A percentile compares a stretch with the other conserved stretches of the same genome.
Evolutionary conservation across 1,284 basidiomycete species (phyloP).

Genomic region (Ganoderma boninense): DNA sequence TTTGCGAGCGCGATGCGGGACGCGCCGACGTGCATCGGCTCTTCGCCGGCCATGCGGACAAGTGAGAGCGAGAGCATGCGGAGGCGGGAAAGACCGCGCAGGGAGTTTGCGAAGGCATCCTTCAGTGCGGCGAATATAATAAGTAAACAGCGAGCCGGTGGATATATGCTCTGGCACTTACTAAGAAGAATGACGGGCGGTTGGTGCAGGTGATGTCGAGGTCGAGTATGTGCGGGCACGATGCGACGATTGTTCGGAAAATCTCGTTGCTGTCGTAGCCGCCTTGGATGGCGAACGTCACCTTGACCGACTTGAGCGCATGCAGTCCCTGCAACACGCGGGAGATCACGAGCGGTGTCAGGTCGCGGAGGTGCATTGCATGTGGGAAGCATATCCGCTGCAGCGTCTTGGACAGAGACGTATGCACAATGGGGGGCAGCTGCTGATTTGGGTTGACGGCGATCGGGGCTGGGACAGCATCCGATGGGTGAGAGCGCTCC

Average conservation of each 20-base stretch:
- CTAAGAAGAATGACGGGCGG: conserved; percentile 74
- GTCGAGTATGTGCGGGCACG: conserved; percentile 68
- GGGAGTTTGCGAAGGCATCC: conserved; percentile 45
- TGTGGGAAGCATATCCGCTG: conserved; percentile 67
- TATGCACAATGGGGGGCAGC: conserved; percentile 9
- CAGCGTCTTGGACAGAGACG: conserved; percentile 47
- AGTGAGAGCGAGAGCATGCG: conserved; percentile 66
- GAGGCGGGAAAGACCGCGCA: conserved; percentile 67
- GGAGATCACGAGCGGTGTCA: conserved; percentile 66
- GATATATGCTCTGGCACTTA: conserved; percentile 43
- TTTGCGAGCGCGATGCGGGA: conserved; percentile 66
- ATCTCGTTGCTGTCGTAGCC: conserved; percentile 76
- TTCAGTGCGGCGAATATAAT: conserved; percentile 16
- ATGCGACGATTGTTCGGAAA: conserved; percentile 66
- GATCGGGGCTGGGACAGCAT: conserved; percentile 6
- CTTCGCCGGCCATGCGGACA: conserved; percentile 72
- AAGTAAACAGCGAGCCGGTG: no score
- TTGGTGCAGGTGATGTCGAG: conserved; percentile 71
- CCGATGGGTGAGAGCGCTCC: conserved; percentile 25
- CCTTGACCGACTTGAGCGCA: conserved; percentile 62
- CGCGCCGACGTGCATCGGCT: conserved; percentile 63
- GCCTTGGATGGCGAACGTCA: conserved; percentile 72
- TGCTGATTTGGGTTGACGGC: conserved; percentile 22
- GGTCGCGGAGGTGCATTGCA: conserved; percentile 68
- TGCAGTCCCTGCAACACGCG: conserved; percentile 61